Evolutionary conservation across 345 rosid genomes (phyloP).

Genomic region (Noccaea bulbosa): DNA sequence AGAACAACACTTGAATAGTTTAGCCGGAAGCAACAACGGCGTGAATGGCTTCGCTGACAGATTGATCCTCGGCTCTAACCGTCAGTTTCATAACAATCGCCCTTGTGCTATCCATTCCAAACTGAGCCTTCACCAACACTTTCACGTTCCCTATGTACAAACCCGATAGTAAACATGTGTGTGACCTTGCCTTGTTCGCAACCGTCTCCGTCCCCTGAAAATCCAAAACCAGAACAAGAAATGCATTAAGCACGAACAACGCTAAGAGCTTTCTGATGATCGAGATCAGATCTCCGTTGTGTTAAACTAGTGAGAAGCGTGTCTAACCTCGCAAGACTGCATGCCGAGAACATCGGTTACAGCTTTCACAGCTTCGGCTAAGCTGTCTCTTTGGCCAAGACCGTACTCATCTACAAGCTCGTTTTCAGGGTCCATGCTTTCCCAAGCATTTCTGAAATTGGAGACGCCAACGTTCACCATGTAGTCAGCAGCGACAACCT

Average conservation of each 20-base stretch:
- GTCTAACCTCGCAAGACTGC: constrained; percentile 95
- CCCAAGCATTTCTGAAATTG: constrained; percentile 98
- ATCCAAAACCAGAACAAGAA: not conserved
- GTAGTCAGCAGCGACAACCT: constrained; percentile 91
- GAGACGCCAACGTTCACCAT: constrained; percentile 85
- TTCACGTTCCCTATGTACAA: constrained; percentile 79
- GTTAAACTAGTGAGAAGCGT: not conserved
- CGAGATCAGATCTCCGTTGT: not conserved
- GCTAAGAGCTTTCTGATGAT: not conserved
- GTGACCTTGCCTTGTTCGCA: constrained; percentile 89
- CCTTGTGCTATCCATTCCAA: constrained; percentile 79
- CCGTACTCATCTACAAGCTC: constrained; percentile 96
- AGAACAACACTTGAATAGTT: not conserved
- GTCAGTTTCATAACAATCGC: constrained; percentile 90
- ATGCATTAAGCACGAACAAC: not conserved
- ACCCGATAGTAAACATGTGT: constrained; percentile 84
- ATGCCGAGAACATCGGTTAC: constrained; percentile 94
- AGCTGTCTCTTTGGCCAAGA: constrained; percentile 89
- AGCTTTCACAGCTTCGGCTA: constrained; percentile 80
- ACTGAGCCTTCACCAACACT: constrained; percentile 81
- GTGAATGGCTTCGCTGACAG: constrained; percentile 79
- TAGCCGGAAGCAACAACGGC: constrained; percentile 86
- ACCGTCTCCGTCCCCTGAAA: constrained; percentile 78
- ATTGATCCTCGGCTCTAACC: constrained; percentile 77
- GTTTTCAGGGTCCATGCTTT: constrained; percentile 69